Base-by-base conservation (phyloP, 2,329 filamentous ascomycete genomes). In the Apiospora kogelbergensis region DNA sequence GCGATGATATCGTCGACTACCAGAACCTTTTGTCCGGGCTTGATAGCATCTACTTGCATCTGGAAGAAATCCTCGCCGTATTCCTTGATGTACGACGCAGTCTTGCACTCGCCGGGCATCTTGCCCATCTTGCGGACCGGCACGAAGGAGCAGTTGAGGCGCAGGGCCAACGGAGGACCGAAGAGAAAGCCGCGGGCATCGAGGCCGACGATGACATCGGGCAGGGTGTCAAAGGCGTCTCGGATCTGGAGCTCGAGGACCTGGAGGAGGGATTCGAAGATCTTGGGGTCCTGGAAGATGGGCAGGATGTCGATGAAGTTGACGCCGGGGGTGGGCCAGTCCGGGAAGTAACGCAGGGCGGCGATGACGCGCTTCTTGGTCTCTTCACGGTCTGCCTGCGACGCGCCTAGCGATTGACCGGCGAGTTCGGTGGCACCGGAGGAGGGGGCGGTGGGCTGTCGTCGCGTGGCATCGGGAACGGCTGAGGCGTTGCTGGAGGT, bases 1-100 rank as follows among this genome's bases (percentile, higher is more conserved):
- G 96, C 96, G 84, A 99, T 98, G 78, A 99, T 97, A 80, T 99
- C 96, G 81, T 99, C 96, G 41, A 99, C 94, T 73, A 99, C 88
- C 71, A 99, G 84, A 69, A 97, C 95, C 81, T 91, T 95, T 84
- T 97, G 93, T 44, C 95, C 95, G 66, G 89, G 86, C 83, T 92
- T 91, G 77, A 99, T 91, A 60, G 91, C 91, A 81, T 92, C 94
- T 74, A 88, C 85, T 85, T 99, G 96, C 85, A 99, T 97, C 87
- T 98, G 93, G 85, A 99, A 98, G 79, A 91, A 91, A 81, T 99
- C 96, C 81, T 90, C 88, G 72, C 96, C 96, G 78, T 99, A 99
- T 82, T 99, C 96, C 87, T 99, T 99, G 82, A 94, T 85, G 81
- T 94, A 99, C 74, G 88, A 87, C 73, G 94, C 94, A 68, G 93